These are phyloP conservation scores for Colletotrichum australisinense DNA, from an alignment of 2,329 filamentous ascomycete genomes.

Conservation along the genomic window DNA sequence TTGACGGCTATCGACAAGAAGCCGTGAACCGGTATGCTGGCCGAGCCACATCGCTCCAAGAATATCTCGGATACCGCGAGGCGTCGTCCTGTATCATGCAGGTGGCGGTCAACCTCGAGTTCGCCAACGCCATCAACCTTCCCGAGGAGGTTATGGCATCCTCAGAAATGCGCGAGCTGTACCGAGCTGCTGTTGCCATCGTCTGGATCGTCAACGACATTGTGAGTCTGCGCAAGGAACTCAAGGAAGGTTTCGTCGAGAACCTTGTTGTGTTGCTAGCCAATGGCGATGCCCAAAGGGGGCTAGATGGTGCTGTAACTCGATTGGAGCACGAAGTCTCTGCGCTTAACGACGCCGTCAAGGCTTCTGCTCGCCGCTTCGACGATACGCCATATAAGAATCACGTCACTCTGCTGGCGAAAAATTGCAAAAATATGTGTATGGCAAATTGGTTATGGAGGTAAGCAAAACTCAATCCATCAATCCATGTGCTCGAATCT, in stretches of 20 bases:
- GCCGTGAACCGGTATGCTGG: conserved; percentile 18
- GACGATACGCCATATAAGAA: background rate
- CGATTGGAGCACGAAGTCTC: conserved; percentile 6
- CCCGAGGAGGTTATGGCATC: conserved; percentile 23
- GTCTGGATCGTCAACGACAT: conserved; percentile 27
- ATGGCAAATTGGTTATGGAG: conserved; percentile 30
- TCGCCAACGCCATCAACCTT: conserved; percentile 14
- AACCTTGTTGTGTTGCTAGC: conserved; percentile 23
- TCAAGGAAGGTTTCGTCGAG: conserved; percentile 26
- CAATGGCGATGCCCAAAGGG: background rate
- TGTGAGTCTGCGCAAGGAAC: conserved; percentile 17
- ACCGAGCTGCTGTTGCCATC: conserved; percentile 14
- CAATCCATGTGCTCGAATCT: background rate
- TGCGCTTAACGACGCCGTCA: conserved; percentile 6
- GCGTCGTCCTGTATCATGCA: conserved; percentile 26
- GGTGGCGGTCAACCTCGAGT: conserved; percentile 19
- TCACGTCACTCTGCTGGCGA: conserved; percentile 1
- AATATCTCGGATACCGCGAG: conserved; percentile 15
- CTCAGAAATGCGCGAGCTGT: conserved; percentile 13
- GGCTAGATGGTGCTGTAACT: background rate
- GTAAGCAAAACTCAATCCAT: background rate
- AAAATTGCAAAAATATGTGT: conserved; percentile 30
- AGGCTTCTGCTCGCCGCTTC: background rate
- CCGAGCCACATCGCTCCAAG: background rate
- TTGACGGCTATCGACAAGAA: conserved; percentile 14